Percentiles rank a stretch among this genome's conserved stretches.
phyloP scores from a whole-genome alignment of 2,329 filamentous ascomycete genomes.

The Neopestalotiopsis sp. region DNA sequence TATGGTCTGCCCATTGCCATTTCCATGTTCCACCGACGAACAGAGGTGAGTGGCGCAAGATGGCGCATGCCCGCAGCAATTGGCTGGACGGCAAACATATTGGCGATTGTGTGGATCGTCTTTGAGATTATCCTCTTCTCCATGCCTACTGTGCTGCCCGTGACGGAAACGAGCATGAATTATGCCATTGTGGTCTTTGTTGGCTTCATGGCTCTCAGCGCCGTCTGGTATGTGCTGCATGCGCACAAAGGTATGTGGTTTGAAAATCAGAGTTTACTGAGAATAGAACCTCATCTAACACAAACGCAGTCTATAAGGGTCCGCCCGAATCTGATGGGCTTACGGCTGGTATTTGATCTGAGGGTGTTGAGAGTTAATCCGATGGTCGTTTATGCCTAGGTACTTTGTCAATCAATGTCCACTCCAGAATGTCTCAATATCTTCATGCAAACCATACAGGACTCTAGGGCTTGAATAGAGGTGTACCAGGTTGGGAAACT shows the following conservation, averaged over 20 bases:
- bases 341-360: conserved; percentile 24
- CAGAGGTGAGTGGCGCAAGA: conserved; percentile 50
- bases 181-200: conserved; percentile 64
- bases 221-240: conserved; percentile 54
- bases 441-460: too few relatives aligned
- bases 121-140: conserved; percentile 60
- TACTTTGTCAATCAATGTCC: too few relatives aligned
- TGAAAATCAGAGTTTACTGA: neutral
- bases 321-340: conserved; percentile 37
- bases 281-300: neutral
- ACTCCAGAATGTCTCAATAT: too few relatives aligned
- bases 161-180: conserved; percentile 40
- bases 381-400: too few relatives aligned
- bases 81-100: conserved; percentile 48
- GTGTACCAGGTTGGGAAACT: too few relatives aligned
- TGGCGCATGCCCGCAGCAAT: conserved; percentile 51
- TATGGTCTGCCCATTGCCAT: conserved; percentile 62
- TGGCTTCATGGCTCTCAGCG: conserved; percentile 37
- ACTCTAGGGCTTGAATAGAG: too few relatives aligned
- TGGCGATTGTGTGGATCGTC: conserved; percentile 54
- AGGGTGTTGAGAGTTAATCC: too few relatives aligned
- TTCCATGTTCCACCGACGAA: conserved; percentile 50
- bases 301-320: conserved; percentile 31
- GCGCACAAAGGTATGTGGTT: conserved; percentile 52
- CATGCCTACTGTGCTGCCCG: conserved; percentile 36